phyloP scores from a whole-genome alignment of 2,329 filamentous ascomycete species.

The Cadophora malorum region DNA sequence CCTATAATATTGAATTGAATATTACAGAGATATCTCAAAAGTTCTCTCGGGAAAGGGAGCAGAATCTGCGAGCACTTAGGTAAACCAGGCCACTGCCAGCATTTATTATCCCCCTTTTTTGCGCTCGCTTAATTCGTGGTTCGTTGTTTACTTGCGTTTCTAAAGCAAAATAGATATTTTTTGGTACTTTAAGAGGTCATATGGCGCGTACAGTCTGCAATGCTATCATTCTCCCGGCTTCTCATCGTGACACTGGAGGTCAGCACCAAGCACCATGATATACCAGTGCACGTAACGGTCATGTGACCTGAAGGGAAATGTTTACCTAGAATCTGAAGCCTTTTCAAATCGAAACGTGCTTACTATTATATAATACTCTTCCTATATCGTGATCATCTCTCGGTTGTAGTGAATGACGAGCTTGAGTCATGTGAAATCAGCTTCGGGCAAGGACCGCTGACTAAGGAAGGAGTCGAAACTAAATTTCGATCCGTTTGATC shows the following conservation, averaged over 20 bases:
- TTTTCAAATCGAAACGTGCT: too few species aligned
- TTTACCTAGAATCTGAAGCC: too few species aligned
- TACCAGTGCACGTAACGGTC: too few species aligned
- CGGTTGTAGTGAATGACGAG: not conserved
- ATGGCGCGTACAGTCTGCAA: too few species aligned
- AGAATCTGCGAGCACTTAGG: not conserved
- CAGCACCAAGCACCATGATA: too few species aligned
- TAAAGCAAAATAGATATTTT: too few species aligned
- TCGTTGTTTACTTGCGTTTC: not conserved
- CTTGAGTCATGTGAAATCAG: not conserved
- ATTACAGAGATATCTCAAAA: slow-evolving; percentile 10
- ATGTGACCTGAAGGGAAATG: too few species aligned
- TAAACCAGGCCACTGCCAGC: too few species aligned
- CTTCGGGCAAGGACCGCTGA: not conserved
- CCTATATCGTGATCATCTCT: not conserved
- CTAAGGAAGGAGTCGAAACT: not conserved
- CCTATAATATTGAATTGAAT: not conserved
- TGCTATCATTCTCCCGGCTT: too few species aligned
- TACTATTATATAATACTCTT: too few species aligned
- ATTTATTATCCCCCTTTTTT: not conserved
- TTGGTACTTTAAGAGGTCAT: too few species aligned
- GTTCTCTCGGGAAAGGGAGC: not conserved
- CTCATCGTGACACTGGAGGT: too few species aligned
- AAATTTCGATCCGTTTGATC: not conserved
- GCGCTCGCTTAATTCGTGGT: not conserved